Evolutionary conservation across 352 stramenopile species (phyloP).

Genomic region (Saprolegnia parasitica): DNA sequence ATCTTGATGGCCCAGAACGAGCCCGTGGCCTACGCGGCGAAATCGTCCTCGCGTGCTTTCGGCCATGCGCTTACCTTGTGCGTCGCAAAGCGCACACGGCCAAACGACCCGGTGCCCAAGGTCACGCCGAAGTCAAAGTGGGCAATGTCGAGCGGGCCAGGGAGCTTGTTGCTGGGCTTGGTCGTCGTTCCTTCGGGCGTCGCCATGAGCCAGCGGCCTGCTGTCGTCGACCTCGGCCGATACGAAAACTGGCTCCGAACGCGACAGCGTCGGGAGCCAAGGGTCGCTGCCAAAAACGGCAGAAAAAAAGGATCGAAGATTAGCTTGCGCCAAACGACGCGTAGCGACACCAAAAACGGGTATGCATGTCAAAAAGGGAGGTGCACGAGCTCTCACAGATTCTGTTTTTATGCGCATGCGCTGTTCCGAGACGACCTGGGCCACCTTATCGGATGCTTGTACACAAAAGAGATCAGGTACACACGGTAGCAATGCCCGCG

Average conservation of each 20-base stretch:
- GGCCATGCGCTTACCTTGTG: conserved; percentile 71
- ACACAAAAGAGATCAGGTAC: too few species aligned
- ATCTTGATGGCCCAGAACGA: conserved; percentile 97
- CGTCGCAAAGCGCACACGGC: conserved; percentile 93
- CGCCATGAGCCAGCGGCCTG: not conserved
- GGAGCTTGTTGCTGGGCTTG: conserved; percentile 46
- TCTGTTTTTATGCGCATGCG: too few species aligned
- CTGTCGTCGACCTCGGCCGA: conserved; percentile 4
- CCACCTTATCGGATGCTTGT: too few species aligned
- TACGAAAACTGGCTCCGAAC: conserved; percentile 1
- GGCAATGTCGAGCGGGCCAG: conserved; percentile 52
- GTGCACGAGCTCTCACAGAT: not conserved
- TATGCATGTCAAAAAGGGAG: not conserved
- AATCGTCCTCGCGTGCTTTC: conserved; percentile 8
- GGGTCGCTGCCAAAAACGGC: not conserved
- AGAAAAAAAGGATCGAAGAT: conserved; percentile 19
- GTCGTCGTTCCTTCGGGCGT: conserved; percentile 11
- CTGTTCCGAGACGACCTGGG: too few species aligned
- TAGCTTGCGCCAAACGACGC: not conserved
- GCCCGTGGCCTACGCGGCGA: conserved; percentile 54
- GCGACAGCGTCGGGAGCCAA: not conserved
- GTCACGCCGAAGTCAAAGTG: conserved; percentile 96
- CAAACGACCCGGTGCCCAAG: conserved; percentile 95
- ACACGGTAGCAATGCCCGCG: not conserved
- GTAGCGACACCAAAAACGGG: not conserved